These are phyloP conservation scores for Sclerotinia minor DNA, from an alignment of 2,329 filamentous ascomycete species.

Conservation along the genomic window DNA sequence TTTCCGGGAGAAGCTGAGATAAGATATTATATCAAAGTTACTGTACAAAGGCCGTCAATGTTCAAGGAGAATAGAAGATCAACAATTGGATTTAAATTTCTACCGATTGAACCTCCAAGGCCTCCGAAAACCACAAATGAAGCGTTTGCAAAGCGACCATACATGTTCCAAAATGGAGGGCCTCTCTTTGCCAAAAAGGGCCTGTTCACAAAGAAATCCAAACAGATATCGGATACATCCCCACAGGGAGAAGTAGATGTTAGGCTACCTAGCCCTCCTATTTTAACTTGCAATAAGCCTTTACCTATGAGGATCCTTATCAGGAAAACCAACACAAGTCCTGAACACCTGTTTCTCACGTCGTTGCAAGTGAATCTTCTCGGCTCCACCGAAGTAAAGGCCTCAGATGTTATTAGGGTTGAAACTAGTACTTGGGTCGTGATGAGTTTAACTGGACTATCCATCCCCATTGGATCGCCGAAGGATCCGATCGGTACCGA, in stretches of 20 bases:
- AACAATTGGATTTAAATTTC: conserved; percentile 72
- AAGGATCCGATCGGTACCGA: conserved; percentile 63
- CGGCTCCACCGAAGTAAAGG: conserved; percentile 75
- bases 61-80: conserved; percentile 86
- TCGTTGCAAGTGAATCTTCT: conserved; percentile 81
- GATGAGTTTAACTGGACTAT: conserved; percentile 68
- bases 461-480: conserved; percentile 66
- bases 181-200: conserved; percentile 40
- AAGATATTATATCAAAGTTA: conserved; percentile 93
- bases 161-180: conserved; percentile 52
- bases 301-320: conserved; percentile 78
- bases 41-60: conserved; percentile 81
- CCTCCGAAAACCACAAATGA: conserved; percentile 68
- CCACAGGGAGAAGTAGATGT: conserved; percentile 76
- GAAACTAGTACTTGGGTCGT: conserved; percentile 78
- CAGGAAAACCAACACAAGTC: conserved; percentile 69
- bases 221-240: conserved; percentile 46
- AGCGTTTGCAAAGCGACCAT: conserved; percentile 76
- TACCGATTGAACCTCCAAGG: conserved; percentile 88
- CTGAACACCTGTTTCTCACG: conserved; percentile 71
- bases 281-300: conserved; percentile 86
- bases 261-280: conserved; percentile 80
- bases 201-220: conserved; percentile 39
- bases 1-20: conserved; percentile 88
- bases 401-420: conserved; percentile 69